Evolutionary conservation across 2,329 filamentous ascomycete genomes (phyloP).

Genomic region (Leptographium wingfieldii): DNA sequence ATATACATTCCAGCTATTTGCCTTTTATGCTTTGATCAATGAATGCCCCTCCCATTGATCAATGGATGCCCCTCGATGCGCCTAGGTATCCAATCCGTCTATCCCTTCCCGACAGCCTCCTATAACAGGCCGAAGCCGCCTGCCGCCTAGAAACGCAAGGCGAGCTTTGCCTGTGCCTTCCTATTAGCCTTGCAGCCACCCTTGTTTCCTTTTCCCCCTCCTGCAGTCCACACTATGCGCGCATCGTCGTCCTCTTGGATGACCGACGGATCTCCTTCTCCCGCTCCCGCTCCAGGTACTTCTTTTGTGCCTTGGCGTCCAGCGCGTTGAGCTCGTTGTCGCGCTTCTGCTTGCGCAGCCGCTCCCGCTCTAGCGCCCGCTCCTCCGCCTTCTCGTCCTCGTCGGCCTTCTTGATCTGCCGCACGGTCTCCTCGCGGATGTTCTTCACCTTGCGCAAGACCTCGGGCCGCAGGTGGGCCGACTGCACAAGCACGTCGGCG

Average conservation of each 20-base stretch:
- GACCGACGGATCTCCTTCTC: constrained; percentile 55
- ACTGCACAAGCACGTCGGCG: constrained; percentile 65
- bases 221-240: constrained; percentile 25
- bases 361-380: constrained; percentile 57
- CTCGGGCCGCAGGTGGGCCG: constrained; percentile 79
- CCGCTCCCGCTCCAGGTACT: constrained; percentile 69
- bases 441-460: constrained; percentile 72
- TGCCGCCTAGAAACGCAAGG: not conserved
- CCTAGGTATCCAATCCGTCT: not conserved
- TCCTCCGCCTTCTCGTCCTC: constrained; percentile 76
- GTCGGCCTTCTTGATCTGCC: constrained; percentile 64
- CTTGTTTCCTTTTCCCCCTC: not conserved
- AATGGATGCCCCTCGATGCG: not conserved
- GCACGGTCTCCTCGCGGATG: constrained; percentile 68
- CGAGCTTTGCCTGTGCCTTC: not conserved
- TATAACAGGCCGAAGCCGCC: not conserved
- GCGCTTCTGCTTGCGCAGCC: constrained; percentile 76
- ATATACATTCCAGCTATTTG: not conserved
- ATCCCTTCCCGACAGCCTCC: not conserved
- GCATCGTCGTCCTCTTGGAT: constrained; percentile 41
- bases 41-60: no score
- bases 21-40: not conserved
- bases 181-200: not conserved
- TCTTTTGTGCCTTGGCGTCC: constrained; percentile 74
- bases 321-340: constrained; percentile 68